Evolutionary conservation across 2,329 filamentous ascomycete genomes (phyloP), one percentile per base, ranked within the genome.

Genomic region (Aspergillus pseudotamarii): DNA sequence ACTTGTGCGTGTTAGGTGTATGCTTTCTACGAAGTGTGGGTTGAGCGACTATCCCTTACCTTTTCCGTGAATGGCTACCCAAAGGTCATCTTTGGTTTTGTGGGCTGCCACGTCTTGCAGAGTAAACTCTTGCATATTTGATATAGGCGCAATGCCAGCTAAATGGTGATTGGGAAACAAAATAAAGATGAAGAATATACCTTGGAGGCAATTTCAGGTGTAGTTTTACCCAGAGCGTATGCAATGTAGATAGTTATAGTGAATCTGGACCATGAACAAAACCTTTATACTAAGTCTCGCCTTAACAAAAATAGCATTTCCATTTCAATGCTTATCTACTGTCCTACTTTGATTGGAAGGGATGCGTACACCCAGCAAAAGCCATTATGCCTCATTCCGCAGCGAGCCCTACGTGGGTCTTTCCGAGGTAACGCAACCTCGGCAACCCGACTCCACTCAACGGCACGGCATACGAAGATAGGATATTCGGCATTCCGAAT

Each of bases 21-120:
- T 30, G 28, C 26, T 26, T 4, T 16, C 4, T 41, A 23, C 5
- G 5, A 46, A 46, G 23, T 32, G n/a, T 46, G 38, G 2, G 21
- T 46, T 23, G 9, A 6, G 6, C 6, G 14, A 41, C 11, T 21
- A 23, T 46, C 8, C 6, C 43, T 58, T 73, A 85, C 84, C 83
- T 76, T 87, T 80, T 43, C 85, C 84, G 58, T 87, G 84, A 34
- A 89, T 81, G 26, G 82, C 76, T 69, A 88, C 79, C 85, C 85
- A 88, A 19, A 82, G 71, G 70, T 87, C 83, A 12, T 77, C 72
- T 14, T 75, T 73, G 6, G 68, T 80, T 54, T 81, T 85, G 71
- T 88, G 86, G 34, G 73, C 74, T 10, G 82, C 81, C 32, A 88
- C 69, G 26, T 79, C 75, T 21, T 72, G 66, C 45, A 68, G 28